These are phyloP conservation scores for Spinacia oleracea DNA, from an alignment of 179 eudicot species.

Conservation along the genomic window DNA sequence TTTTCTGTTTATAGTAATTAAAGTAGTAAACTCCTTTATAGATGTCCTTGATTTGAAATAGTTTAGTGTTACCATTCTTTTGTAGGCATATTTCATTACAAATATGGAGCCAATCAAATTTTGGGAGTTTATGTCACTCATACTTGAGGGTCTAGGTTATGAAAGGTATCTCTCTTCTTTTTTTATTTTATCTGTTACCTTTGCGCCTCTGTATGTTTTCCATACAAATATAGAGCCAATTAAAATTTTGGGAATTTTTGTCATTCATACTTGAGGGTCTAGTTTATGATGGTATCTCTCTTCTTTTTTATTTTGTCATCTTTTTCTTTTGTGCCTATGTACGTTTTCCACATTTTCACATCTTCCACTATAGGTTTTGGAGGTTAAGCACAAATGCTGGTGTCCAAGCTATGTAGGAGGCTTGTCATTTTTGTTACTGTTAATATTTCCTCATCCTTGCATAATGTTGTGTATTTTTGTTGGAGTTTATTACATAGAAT, in stretches of 20 bases:
- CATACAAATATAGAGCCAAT: slow-evolving; percentile 92
- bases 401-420: background rate
- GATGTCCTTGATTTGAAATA: background rate
- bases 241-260: slow-evolving; percentile 91
- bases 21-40: background rate
- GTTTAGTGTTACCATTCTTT: slow-evolving; percentile 18
- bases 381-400: slow-evolving; percentile 5
- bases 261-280: slow-evolving; percentile 92
- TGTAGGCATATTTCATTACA: slow-evolving; percentile 93
- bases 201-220: background rate
- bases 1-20: background rate
- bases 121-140: slow-evolving; percentile 90
- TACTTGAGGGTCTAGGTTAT: slow-evolving; percentile 96
- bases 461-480: background rate
- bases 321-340: background rate
- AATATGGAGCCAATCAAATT: slow-evolving; percentile 91
- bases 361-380: background rate
- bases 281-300: slow-evolving; percentile 75
- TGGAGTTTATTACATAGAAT: background rate
- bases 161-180: slow-evolving; percentile 54
- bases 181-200: background rate
- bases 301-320: background rate
- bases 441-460: background rate
- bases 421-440: background rate
- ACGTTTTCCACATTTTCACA: too few species aligned